A percentile compares a stretch with the other conserved stretches of the same genome.
Conservation (phyloP, 441 rosid genomes). For the Bruguiera hainesii region DNA sequence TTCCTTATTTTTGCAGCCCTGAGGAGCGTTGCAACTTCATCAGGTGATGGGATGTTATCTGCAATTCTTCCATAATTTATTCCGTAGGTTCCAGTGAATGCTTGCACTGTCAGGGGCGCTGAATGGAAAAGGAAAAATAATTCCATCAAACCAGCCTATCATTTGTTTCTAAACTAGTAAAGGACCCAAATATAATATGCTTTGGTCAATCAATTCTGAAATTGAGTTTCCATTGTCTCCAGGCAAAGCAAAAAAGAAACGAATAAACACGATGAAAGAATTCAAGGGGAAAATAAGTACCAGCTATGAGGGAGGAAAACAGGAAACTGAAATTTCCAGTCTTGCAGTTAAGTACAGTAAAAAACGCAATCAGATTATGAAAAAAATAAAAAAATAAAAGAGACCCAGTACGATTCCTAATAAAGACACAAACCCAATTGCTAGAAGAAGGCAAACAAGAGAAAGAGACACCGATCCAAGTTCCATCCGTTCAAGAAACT, state of each 20-base stretch:
- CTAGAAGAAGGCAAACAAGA: conserved; percentile 2
- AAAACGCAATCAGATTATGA: background rate
- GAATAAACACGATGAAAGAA: background rate
- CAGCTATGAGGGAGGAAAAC: background rate
- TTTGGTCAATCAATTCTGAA: background rate
- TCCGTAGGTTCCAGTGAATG: conserved; percentile 85
- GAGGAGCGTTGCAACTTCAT: conserved; percentile 72
- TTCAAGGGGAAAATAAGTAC: background rate
- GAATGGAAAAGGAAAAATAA: conserved; percentile 15
- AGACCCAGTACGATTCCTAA: background rate
- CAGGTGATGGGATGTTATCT: conserved; percentile 86
- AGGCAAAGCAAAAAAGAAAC: background rate
- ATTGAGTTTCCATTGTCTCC: background rate
- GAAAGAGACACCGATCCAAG: conserved; percentile 5
- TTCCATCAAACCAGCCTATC: conserved; percentile 12
- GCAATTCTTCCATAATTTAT: conserved; percentile 93
- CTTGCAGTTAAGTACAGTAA: background rate
- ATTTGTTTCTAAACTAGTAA: conserved; percentile 10
- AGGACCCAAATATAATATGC: background rate
- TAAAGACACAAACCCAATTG: conserved; percentile 1
- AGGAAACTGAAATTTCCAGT: background rate
- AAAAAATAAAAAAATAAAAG: background rate
- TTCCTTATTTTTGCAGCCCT: conserved; percentile 79
- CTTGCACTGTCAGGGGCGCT: conserved; percentile 43
- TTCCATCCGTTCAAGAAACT: conserved; percentile 10